Base-by-base conservation (phyloP, 371 early-diverging fungal species). In the Mortierella sp. region DNA sequence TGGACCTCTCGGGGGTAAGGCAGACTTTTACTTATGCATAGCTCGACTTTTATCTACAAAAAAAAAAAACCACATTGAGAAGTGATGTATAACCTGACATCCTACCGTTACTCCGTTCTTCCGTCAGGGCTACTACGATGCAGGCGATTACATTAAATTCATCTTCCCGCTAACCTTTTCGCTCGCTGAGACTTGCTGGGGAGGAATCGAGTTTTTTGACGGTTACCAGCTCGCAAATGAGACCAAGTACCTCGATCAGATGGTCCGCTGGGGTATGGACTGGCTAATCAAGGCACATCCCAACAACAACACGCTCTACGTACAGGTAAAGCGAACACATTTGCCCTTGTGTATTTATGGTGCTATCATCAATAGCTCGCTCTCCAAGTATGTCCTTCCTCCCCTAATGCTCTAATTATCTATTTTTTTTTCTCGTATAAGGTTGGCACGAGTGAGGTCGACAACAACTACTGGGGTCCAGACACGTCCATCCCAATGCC, bases 281-380 rank as follows among this genome's bases (percentile, higher is more conserved):
- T 89, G 89, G 87, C 58, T 89, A 28, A 85, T 87, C 27, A 85
- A 86, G 55, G 87, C 88, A 1, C 87, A 89, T 61, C 84, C 86
- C 15, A 63, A 83, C 42, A 72, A 76, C 28, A 70, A 81, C 56
- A 80, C 80, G 3, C 68, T 88, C 23, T 85, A 24, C 60, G 63
- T 81, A 67, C 68, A 83, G 78, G 69, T 69, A 60, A 21, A 15
- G 21, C 17, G 3, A 2, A 19, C 14, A 21, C 26, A 9, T 24
- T 39, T n/a, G 15, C 47, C 24, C 6, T 52, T 37, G 17, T 27
- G 27, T 61, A 28, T 32, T 5, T 37, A 8, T 39, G 11, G 11
- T 39, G 39, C 17, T 39, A 39, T 39, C 17, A 11, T 39, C 17
- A 11, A 39, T 4, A 17, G 17, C 14, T 39, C 39, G 39, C 14